Percentiles rank a stretch among this genome's conserved stretches.
phyloP scores from a whole-genome alignment of 164 flowering plant species.

The Aristolochia fimbriata region DNA sequence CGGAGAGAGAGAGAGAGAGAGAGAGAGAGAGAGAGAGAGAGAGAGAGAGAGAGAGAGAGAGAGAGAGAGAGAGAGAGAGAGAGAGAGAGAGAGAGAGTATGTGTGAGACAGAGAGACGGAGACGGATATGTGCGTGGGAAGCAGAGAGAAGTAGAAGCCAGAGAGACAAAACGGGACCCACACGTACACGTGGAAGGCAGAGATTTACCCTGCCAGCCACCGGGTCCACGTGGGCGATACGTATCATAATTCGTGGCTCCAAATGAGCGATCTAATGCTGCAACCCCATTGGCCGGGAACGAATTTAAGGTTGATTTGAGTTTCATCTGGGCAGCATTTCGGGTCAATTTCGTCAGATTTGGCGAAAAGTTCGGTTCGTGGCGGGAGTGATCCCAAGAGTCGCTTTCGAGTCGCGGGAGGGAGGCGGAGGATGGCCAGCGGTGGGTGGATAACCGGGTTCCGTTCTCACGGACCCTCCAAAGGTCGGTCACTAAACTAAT shows the following conservation, averaged over 20 bases:
- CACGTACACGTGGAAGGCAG: not conserved
- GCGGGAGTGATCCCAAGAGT: too few species aligned
- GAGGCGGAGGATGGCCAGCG: too few species aligned
- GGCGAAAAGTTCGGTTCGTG: too few species aligned
- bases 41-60: not conserved
- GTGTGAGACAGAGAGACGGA: not conserved
- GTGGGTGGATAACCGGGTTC: too few species aligned
- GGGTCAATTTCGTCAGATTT: too few species aligned
- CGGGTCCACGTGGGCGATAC: not conserved
- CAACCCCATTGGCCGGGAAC: conserved; percentile 1
- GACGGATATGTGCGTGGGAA: too few species aligned
- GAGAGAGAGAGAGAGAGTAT: not conserved
- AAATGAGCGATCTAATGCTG: not conserved
- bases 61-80: not conserved
- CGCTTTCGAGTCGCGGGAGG: too few species aligned
- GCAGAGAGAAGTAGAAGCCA: too few species aligned
- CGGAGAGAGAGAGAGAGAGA: not conserved
- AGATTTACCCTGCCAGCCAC: not conserved
- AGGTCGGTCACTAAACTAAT: too few species aligned
- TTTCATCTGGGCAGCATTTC: too few species aligned
- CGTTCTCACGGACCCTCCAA: too few species aligned
- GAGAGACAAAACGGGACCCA: not conserved
- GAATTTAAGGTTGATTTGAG: too few species aligned
- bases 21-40: not conserved
- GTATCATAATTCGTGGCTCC: conserved; percentile 1